Base-by-base conservation (phyloP, 768 basidiomycete species). In the Myochromella boudieri region DNA sequence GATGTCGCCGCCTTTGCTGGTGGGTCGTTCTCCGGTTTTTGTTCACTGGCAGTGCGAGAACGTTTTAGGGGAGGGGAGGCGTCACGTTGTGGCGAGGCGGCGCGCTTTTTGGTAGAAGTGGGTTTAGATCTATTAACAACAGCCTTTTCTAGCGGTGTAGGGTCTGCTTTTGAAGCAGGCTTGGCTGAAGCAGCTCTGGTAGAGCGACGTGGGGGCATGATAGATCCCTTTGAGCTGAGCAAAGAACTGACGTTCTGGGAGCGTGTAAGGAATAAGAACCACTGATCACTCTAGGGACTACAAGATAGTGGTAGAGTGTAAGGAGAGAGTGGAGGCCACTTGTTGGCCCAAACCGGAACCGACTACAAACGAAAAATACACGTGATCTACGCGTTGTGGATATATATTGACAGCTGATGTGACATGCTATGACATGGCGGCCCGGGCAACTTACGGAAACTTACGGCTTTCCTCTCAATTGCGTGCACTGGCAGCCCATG, bases 181-280 rank as follows among this genome's bases (percentile, higher is more conserved):
- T 72, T 76, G 4, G 69, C 62, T 5, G 80, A 77, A 24, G 76
- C 55, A 2, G 81, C 75, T 21, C 81, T 71, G 31, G 79, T 65
- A 22, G 80, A 78, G 36, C 81, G 77, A 59, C 80, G 71, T 27
- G 72, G 74, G 50, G 76, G 65, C 69, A 72, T 69, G 37, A 37
- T 33, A 41, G 29, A 14, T 29, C 28, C 14, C 48, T 3, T 37
- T n/a, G n/a, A n/a, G 17, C 46, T 37, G 28, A 40, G 21, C 18
- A 25, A 39, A 43, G 40, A 36, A 12, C 27, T 25, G 34, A 20
- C 14, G 15, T 8, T 14, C 39, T 45, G 39, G n/a, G n/a, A n/a
- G n/a, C n/a, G n/a, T n/a, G n/a, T n/a, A n/a, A n/a, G n/a, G n/a
- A n/a, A n/a, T n/a, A n/a, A n/a, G n/a, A n/a, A n/a, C n/a, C n/a